phyloP scores from a whole-genome alignment of 495 filamentous ascomycete genomes.

The Lasiosphaeriaceae sp. region DNA sequence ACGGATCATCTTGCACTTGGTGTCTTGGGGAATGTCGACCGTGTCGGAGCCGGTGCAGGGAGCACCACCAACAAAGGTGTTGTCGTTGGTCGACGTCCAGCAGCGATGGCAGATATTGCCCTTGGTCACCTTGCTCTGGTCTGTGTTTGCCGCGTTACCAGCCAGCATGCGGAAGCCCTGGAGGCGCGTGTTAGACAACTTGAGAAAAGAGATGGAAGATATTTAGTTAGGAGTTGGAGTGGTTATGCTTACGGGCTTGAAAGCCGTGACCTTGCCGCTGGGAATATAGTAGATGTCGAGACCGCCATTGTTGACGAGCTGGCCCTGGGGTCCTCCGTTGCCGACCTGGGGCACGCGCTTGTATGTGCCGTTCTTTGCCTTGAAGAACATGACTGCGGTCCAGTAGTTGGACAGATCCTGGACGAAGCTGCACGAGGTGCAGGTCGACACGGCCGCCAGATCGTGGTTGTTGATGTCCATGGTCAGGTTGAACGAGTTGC shows the following conservation, averaged over 20 bases:
- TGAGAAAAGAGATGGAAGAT: too few species aligned
- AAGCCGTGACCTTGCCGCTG: slow-evolving; percentile 47
- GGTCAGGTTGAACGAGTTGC: slow-evolving; percentile 65
- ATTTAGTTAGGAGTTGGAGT: too few species aligned
- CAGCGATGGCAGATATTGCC: slow-evolving; percentile 56
- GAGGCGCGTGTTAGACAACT: slow-evolving; percentile 42
- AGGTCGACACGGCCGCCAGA: slow-evolving; percentile 54
- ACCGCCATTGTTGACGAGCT: slow-evolving; percentile 63
- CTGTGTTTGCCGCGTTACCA: slow-evolving; percentile 47
- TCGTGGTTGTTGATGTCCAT: slow-evolving; percentile 57
- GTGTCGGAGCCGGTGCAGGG: slow-evolving; percentile 50
- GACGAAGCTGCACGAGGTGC: slow-evolving; percentile 66
- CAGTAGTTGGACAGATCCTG: slow-evolving; percentile 79
- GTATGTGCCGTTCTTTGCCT: slow-evolving; percentile 68
- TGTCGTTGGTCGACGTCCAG: slow-evolving; percentile 48
- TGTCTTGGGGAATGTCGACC: slow-evolving; percentile 49
- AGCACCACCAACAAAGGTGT: slow-evolving; percentile 42
- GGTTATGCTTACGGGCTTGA: slow-evolving; percentile 49
- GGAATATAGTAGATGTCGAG: slow-evolving; percentile 45
- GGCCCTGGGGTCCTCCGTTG: slow-evolving; percentile 56
- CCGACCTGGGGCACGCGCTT: slow-evolving; percentile 61
- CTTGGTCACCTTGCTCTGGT: slow-evolving; percentile 41
- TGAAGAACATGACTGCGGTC: slow-evolving; percentile 67
- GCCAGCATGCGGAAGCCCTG: slow-evolving; percentile 57
- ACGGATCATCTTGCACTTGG: slow-evolving; percentile 53